Evolutionary conservation across 176 grass and related monocot species (phyloP).

Genomic region (Guadua angustifolia): DNA sequence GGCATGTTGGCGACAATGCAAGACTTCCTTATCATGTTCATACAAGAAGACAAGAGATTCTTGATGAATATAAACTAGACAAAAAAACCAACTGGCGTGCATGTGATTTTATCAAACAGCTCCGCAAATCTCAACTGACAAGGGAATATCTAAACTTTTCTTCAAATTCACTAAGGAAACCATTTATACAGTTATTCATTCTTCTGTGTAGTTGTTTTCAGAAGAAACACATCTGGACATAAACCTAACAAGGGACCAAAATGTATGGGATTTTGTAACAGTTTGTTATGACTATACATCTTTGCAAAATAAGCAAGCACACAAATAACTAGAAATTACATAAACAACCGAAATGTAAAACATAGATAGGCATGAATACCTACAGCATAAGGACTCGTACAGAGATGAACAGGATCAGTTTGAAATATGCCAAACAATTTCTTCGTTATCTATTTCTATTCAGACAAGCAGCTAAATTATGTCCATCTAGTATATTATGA

Average conservation of each 20-base stretch:
- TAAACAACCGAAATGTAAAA: background rate
- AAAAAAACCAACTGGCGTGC: background rate
- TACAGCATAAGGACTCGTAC: background rate
- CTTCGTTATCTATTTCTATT: background rate
- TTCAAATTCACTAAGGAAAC: background rate
- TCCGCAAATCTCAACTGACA: background rate
- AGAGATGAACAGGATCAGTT: background rate
- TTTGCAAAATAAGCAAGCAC: background rate
- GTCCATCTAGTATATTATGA: background rate
- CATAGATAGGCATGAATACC: background rate
- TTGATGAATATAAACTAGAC: background rate
- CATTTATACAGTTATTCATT: background rate
- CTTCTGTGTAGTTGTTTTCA: background rate
- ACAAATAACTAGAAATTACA: background rate
- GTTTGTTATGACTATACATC: background rate
- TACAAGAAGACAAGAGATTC: background rate
- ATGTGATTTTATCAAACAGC: background rate
- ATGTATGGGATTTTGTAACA: background rate
- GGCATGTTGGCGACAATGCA: background rate
- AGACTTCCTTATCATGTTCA: background rate
- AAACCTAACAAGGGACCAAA: background rate
- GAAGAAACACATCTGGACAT: background rate
- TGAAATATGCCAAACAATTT: background rate
- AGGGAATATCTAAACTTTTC: background rate
- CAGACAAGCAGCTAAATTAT: background rate